Percentiles rank a stretch among this genome's conserved stretches.
phyloP scores from a whole-genome alignment of 306 rosid genomes.

The Inga oerstediana region DNA sequence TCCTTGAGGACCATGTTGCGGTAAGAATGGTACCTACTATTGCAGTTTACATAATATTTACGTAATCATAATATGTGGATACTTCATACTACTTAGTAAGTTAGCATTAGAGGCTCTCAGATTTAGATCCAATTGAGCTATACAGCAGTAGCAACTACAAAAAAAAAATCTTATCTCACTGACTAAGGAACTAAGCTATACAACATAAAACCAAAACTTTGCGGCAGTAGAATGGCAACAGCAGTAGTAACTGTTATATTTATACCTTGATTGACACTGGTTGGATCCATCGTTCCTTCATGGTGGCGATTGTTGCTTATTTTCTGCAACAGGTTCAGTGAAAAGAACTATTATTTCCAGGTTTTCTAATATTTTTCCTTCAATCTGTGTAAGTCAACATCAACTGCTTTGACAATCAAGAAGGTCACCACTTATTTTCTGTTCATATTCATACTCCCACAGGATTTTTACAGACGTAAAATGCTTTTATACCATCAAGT shows the following conservation, averaged over 20 bases:
- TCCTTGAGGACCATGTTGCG: conserved; percentile 3
- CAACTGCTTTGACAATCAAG: conserved; percentile 6
- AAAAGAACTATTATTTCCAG: conserved; percentile 39
- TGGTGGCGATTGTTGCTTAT: conserved; percentile 21
- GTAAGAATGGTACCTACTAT: neutral
- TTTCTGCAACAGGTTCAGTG: conserved; percentile 27
- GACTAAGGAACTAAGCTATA: neutral
- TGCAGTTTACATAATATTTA: neutral
- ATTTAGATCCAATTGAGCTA: neutral
- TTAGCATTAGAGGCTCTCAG: conserved; percentile 9
- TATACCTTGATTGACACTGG: conserved; percentile 46
- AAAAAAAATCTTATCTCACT: too few relatives aligned
- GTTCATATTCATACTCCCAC: conserved; percentile 18
- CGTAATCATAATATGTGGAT: neutral
- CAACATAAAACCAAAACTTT: neutral
- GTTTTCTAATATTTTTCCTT: conserved; percentile 49
- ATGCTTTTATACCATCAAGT: neutral
- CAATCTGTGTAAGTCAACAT: conserved; percentile 1
- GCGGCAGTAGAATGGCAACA: neutral
- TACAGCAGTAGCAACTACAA: neutral
- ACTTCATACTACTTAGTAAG: neutral
- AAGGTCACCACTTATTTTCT: conserved; percentile 17
- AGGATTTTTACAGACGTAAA: conserved; percentile 6
- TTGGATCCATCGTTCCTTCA: conserved; percentile 41
- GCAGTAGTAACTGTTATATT: neutral